phyloP scores from a whole-genome alignment of 352 stramenopile genomes.

The Peronosclerospora sorghi region DNA sequence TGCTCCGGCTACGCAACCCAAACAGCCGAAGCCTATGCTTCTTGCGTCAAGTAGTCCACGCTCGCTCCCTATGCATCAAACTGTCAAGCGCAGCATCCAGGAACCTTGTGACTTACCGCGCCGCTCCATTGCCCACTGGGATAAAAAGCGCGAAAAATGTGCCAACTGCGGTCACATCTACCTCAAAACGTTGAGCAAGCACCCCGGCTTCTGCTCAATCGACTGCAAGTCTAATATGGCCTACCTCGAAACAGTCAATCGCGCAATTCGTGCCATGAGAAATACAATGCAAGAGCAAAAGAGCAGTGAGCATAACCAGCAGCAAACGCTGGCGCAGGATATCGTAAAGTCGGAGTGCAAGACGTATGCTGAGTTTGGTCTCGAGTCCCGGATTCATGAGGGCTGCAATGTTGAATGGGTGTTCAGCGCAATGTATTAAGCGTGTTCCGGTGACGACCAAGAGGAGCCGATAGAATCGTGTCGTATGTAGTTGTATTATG shows the following conservation, averaged over 20 bases:
- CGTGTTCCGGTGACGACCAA: too few relatives aligned
- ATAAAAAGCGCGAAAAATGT: conserved; percentile 82
- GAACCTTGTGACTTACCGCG: conserved; percentile 17
- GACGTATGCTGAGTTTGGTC: conserved; percentile 76
- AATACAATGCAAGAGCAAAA: conserved; percentile 35
- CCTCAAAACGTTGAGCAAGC: conserved; percentile 68
- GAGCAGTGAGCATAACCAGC: too few relatives aligned
- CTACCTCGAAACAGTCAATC: conserved; percentile 77
- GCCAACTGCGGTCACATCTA: conserved; percentile 78
- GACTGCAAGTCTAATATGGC: conserved; percentile 83
- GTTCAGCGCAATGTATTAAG: conserved; percentile 66
- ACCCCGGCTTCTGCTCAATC: conserved; percentile 72
- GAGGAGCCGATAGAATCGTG: too few relatives aligned
- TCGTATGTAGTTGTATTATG: too few relatives aligned
- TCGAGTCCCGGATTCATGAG: conserved; percentile 38
- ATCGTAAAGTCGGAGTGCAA: conserved; percentile 10
- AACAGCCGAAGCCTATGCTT: conserved; percentile 16
- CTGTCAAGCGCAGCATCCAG: not conserved
- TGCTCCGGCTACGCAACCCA: conserved; percentile 6
- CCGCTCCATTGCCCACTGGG: conserved; percentile 63
- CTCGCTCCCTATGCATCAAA: not conserved
- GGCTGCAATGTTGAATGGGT: conserved; percentile 64
- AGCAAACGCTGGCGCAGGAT: conserved; percentile 2
- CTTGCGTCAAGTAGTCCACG: conserved; percentile 11
- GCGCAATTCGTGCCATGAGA: conserved; percentile 71